Conservation (phyloP, 176 grass and related monocot genomes). For the Oropetium thomaeum region DNA sequence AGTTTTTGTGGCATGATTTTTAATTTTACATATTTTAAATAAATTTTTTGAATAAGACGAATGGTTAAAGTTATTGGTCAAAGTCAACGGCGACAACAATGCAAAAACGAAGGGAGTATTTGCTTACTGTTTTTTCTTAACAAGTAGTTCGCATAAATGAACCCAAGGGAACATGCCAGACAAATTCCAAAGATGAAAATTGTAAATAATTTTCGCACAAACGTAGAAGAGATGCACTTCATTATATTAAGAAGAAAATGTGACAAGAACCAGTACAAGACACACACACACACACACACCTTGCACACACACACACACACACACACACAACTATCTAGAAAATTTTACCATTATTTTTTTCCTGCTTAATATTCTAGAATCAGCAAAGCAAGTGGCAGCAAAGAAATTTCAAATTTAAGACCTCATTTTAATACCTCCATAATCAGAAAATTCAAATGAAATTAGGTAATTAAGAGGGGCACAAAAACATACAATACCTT, state of each 20-base stretch:
- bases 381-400: not conserved
- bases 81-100: too few species aligned
- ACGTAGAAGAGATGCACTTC: too few species aligned
- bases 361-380: not conserved
- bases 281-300: too few species aligned
- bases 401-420: not conserved
- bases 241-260: too few species aligned
- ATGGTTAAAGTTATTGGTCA: too few species aligned
- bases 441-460: not conserved
- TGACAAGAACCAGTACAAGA: too few species aligned
- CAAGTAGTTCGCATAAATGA: not conserved
- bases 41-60: too few species aligned
- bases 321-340: not conserved
- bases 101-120: too few species aligned
- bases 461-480: not conserved
- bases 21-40: too few species aligned
- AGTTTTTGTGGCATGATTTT: too few species aligned
- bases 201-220: too few species aligned
- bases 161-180: conserved; percentile 9
- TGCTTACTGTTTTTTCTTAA: not conserved
- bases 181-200: not conserved
- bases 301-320: too few species aligned
- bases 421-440: not conserved
- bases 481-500: not conserved
- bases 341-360: not conserved